Conservation (phyloP, 139 green algal genomes). For the Micractinium conductrix region DNA sequence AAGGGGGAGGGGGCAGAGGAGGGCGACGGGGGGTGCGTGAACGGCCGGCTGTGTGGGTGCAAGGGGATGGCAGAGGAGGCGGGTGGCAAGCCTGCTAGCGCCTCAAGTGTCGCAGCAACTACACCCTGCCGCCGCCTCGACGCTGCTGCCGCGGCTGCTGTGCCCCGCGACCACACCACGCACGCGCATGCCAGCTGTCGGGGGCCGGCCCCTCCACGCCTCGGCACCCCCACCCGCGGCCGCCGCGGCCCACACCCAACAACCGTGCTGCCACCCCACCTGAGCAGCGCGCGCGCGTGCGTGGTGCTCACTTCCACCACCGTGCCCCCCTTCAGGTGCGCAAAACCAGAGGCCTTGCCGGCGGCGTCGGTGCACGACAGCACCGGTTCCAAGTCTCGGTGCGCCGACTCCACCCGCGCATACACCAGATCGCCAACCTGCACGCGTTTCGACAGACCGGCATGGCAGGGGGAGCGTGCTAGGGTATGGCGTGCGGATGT, state of each 20-base stretch:
- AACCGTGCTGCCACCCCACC: not conserved
- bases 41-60: not conserved
- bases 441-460: no score
- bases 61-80: no score
- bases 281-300: conserved; percentile 57
- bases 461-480: no score
- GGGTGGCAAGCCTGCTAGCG: no score
- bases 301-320: conserved; percentile 43
- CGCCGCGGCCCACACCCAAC: not conserved
- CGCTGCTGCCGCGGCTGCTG: no score
- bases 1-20: not conserved
- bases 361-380: conserved; percentile 74
- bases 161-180: not conserved
- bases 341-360: conserved; percentile 71
- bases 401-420: conserved; percentile 65
- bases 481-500: not conserved
- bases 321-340: conserved; percentile 71
- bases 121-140: no score
- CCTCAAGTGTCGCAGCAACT: no score
- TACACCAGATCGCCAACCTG: conserved; percentile 80
- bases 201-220: no score
- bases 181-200: not conserved
- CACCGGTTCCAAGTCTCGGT: conserved; percentile 71
- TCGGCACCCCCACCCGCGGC: not conserved
- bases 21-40: not conserved